Conservation (phyloP, 2,329 filamentous ascomycete species). For the Paraphaeosphaeria minitans region DNA sequence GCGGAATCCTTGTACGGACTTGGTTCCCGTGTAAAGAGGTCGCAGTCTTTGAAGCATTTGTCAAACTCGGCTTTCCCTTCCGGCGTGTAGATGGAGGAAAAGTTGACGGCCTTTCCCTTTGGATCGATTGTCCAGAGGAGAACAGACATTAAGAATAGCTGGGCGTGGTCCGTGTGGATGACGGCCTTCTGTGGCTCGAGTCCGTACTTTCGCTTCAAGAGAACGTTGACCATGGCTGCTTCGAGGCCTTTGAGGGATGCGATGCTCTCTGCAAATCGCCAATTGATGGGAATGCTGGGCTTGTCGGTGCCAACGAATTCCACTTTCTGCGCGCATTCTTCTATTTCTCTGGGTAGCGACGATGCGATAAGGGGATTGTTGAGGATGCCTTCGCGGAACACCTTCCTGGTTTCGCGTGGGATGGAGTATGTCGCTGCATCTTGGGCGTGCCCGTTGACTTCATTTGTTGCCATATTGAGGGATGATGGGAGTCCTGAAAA, state of each 20-base stretch:
- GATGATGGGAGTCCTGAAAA: too few relatives aligned
- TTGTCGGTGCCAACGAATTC: conserved; percentile 51
- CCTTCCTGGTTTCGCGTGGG: conserved; percentile 28
- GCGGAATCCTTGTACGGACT: conserved; percentile 38
- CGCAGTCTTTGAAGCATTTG: conserved; percentile 35
- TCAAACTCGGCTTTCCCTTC: conserved; percentile 23
- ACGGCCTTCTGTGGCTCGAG: conserved; percentile 47
- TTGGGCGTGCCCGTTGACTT: conserved; percentile 14
- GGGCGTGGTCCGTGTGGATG: conserved; percentile 57
- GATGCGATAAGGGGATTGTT: conserved; percentile 49
- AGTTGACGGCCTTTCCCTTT: conserved; percentile 31
- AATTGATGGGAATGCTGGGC: conserved; percentile 60
- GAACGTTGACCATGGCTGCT: conserved; percentile 52
- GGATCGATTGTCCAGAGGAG: conserved; percentile 44
- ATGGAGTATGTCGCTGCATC: conserved; percentile 30
- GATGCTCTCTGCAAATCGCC: conserved; percentile 62
- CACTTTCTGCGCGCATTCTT: conserved; percentile 44
- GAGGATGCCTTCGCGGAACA: conserved; percentile 50
- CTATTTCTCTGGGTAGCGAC: conserved; percentile 44
- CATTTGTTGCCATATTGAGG: conserved; percentile 12
- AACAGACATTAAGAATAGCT: conserved; percentile 52
- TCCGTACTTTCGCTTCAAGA: conserved; percentile 55
- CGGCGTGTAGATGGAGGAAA: conserved; percentile 16
- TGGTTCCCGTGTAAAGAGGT: conserved; percentile 25
- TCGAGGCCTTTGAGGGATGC: conserved; percentile 57